A percentile compares a stretch with the other conserved stretches of the same genome.
phyloP scores from a whole-genome alignment of 139 green algal genomes.

The Coelastrella sp. region DNA sequence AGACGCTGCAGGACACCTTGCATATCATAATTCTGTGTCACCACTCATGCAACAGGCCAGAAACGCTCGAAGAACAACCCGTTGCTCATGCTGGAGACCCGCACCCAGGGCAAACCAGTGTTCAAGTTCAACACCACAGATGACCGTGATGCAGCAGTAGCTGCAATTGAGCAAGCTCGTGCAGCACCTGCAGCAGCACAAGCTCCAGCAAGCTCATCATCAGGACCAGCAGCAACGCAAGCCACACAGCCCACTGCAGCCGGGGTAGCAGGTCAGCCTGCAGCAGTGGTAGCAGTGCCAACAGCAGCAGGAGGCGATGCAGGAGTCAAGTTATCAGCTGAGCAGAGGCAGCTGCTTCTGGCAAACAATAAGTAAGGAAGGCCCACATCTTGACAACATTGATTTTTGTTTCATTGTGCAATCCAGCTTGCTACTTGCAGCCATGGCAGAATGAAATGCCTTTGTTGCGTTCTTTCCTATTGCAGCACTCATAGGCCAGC shows the following conservation, averaged over 20 bases:
- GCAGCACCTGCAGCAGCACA: not conserved
- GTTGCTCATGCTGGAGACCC: constrained; percentile 39
- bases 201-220: not conserved
- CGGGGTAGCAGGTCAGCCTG: not conserved
- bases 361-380: constrained; percentile 26
- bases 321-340: not conserved
- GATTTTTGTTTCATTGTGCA: no score
- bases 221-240: not conserved
- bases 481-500: not conserved
- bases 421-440: no score
- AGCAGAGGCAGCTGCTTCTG: constrained; percentile 3
- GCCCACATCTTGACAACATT: not conserved
- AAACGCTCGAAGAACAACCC: constrained; percentile 37
- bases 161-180: not conserved
- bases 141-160: not conserved
- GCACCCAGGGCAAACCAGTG: constrained; percentile 15
- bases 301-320: constrained; percentile 2
- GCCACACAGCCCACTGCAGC: no score
- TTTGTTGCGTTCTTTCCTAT: no score
- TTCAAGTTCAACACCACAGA: constrained; percentile 15
- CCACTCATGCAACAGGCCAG: constrained; percentile 9
- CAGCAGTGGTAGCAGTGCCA: not conserved
- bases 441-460: not conserved
- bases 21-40: not conserved
- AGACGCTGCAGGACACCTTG: not conserved